Base-by-base conservation (phyloP, 257 asterid species). In the Fraxinus excelsior region DNA sequence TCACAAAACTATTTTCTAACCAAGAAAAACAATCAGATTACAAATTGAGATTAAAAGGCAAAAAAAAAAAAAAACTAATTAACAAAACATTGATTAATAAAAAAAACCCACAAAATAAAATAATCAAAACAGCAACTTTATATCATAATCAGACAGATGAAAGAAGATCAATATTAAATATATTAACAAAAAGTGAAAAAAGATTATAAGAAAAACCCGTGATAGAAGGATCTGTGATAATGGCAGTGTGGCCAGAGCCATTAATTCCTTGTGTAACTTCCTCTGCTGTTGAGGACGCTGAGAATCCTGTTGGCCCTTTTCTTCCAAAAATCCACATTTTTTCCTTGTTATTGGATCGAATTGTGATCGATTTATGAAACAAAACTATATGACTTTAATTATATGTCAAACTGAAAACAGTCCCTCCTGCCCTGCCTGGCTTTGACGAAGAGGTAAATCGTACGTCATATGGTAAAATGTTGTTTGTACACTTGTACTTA, bases 231-330 rank as follows among this genome's bases (percentile, higher is more conserved):
- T 90, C 95, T 70, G 95, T 87, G 62, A 90, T 89, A 44, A 91
- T 83, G 77, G 93, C 93, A 74, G 93, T 88, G 80, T 90, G 93
- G 73, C 79, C 84, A 71, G 91, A 78, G 67, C 73, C 93, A 80
- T 86, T 88, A 71, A 89, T 80, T 77, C 97, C 93, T 56, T 51
- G 72, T 5, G 90, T 78, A 80, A 89, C 94, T 78, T 88, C 84
- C 76, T 86, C 90, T 23, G 95, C 91, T 19, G 90, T 89, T 4
- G 97, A 88, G 70, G 76, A 67, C 14, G 86, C 83, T 44, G 94
- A 87, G 80, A 85, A 91, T 7, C 94, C 96, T 3, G 90, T 88
- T 2, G 82, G 79, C 44, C 94, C 92, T 73, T 79, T 88, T 26
- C 81, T 65, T 84, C 91, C 88, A 34, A 85, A 86, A 70, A 83